These are phyloP conservation scores for Parasarocladium wereldwijsianum DNA, from an alignment of 2,329 filamentous ascomycete genomes.

Conservation along the genomic window DNA sequence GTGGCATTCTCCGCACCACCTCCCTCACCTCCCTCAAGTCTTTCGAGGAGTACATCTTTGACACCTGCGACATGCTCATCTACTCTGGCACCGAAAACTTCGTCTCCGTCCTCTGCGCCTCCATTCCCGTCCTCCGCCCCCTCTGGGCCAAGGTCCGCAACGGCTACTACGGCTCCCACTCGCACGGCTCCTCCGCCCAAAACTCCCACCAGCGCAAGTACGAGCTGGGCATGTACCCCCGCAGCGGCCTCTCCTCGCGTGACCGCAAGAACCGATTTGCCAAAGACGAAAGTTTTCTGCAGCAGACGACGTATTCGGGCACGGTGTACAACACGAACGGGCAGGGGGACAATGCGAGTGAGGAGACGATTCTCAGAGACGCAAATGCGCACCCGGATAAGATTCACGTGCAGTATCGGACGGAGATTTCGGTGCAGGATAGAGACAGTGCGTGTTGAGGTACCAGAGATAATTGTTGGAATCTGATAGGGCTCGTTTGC, in stretches of 20 bases:
- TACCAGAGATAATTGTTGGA: too few relatives aligned
- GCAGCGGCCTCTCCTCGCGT: neutral
- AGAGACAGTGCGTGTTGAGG: too few relatives aligned
- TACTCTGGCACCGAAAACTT: constrained; percentile 10
- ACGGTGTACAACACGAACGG: neutral
- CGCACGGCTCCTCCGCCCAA: neutral
- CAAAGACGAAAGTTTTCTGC: neutral
- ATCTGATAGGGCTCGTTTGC: too few relatives aligned
- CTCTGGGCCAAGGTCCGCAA: constrained; percentile 4
- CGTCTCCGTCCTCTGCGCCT: constrained; percentile 8
- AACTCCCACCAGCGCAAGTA: neutral
- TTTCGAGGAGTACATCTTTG: constrained; percentile 8
- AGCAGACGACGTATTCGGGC: constrained; percentile 3
- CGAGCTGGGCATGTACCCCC: neutral
- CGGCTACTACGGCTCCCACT: neutral
- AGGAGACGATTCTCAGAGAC: constrained; percentile 5
- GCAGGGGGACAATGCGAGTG: constrained; percentile 1
- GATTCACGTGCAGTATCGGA: neutral
- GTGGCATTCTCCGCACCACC: constrained; percentile 7
- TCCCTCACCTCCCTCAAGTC: constrained; percentile 5
- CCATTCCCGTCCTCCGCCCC: constrained; percentile 7
- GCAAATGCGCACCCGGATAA: neutral
- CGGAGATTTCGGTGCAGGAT: constrained; percentile 1
- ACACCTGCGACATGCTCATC: constrained; percentile 9
- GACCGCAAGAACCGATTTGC: neutral